Conservation (phyloP, 768 basidiomycete genomes). For the Russula virescens region DNA sequence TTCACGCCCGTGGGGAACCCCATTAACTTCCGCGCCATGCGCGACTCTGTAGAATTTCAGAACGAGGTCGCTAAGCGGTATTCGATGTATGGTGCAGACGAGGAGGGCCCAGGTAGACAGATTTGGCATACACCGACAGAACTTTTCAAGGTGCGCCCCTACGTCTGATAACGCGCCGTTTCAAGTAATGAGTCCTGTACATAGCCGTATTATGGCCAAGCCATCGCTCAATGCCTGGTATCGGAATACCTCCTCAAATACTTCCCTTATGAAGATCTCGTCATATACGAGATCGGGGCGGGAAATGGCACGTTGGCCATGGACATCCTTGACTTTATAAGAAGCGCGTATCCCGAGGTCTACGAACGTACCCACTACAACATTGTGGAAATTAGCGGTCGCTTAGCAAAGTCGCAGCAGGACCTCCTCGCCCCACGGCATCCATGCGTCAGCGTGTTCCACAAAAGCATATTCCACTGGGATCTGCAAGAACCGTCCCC, state of each 20-base stretch:
- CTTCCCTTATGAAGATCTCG: slow-evolving; percentile 93
- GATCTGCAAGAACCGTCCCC: slow-evolving; percentile 65
- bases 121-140: slow-evolving; percentile 99
- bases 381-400: slow-evolving; percentile 90
- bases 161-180: not conserved
- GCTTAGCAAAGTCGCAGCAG: slow-evolving; percentile 67
- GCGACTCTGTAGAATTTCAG: slow-evolving; percentile 72
- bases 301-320: slow-evolving; percentile 94
- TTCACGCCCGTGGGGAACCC: slow-evolving; percentile 56
- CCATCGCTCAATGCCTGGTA: slow-evolving; percentile 83
- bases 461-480: slow-evolving; percentile 88
- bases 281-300: slow-evolving; percentile 96
- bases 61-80: slow-evolving; percentile 75
- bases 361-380: slow-evolving; percentile 90
- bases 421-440: slow-evolving; percentile 57
- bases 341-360: slow-evolving; percentile 76
- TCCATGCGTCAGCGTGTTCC: slow-evolving; percentile 60
- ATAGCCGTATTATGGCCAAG: slow-evolving; percentile 92
- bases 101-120: slow-evolving; percentile 74
- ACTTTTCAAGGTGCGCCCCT: slow-evolving; percentile 76
- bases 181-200: slow-evolving; percentile 14
- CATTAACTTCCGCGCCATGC: slow-evolving; percentile 65
- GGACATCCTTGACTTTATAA: slow-evolving; percentile 80
- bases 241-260: slow-evolving; percentile 91
- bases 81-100: slow-evolving; percentile 58